A percentile compares a stretch with the other conserved stretches of the same genome.
phyloP scores from a whole-genome alignment of 2,329 filamentous ascomycete species.

The Sordariomycetes sp. region DNA sequence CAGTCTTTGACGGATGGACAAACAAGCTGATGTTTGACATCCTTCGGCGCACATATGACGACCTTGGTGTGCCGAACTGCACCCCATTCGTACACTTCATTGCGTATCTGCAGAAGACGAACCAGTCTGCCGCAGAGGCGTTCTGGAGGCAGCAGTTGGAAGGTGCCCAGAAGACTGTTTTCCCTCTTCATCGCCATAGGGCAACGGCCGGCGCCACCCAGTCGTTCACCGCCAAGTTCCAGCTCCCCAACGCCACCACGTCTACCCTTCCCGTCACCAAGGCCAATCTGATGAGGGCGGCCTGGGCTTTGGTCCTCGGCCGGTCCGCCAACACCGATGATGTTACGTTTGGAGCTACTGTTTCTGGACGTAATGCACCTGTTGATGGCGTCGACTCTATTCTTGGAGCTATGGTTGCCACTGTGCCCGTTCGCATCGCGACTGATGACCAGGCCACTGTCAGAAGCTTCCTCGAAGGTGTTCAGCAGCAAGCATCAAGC shows the following conservation, averaged over 20 bases:
- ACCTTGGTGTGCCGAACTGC: not conserved
- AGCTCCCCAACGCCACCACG: not conserved
- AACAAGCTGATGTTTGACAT: constrained; percentile 3
- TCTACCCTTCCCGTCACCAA: constrained; percentile 4
- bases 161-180: constrained; percentile 4
- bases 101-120: not conserved
- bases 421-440: constrained; percentile 6
- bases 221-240: not conserved
- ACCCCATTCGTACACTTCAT: constrained; percentile 6
- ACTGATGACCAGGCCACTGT: constrained; percentile 1
- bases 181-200: constrained; percentile 3
- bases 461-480: constrained; percentile 2
- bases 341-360: constrained; percentile 12
- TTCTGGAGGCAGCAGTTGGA: constrained; percentile 9
- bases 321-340: constrained; percentile 10
- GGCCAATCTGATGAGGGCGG: not conserved
- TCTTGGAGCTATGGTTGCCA: constrained; percentile 6
- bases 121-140: not conserved
- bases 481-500: constrained; percentile 6
- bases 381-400: constrained; percentile 6
- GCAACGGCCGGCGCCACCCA: not conserved
- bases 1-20: constrained; percentile 5
- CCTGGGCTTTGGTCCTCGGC: constrained; percentile 5
- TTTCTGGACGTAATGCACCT: constrained; percentile 13
- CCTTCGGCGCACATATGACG: constrained; percentile 2